Percentiles rank a stretch among this genome's conserved stretches.
Evolutionary conservation across 208 protist species (phyloP).

Genomic region (Crithidia expoeki): DNA sequence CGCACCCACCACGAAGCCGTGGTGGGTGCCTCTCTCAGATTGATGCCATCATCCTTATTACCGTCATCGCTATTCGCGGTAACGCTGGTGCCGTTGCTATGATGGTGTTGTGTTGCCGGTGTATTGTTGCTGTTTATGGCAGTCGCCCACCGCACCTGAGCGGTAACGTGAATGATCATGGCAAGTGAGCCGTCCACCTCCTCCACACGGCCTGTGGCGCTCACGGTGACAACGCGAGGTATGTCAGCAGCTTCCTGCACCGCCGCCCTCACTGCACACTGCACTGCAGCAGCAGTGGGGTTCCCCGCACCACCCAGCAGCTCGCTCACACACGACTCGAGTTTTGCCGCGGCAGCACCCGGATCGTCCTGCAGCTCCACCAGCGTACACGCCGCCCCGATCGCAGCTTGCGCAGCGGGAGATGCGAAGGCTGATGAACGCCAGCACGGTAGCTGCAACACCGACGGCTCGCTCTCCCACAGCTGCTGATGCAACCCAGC

Average conservation of each 20-base stretch:
- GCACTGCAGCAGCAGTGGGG: slow-evolving; percentile 1
- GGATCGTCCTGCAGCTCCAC: slow-evolving; percentile 24
- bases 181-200: slow-evolving; percentile 40
- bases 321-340: slow-evolving; percentile 10
- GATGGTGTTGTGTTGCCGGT: not conserved
- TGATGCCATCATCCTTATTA: slow-evolving; percentile 5
- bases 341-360: slow-evolving; percentile 8
- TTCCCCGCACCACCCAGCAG: not conserved
- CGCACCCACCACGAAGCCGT: slow-evolving; percentile 29
- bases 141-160: slow-evolving; percentile 37
- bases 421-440: slow-evolving; percentile 10
- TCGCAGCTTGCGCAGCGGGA: not conserved
- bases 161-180: slow-evolving; percentile 50
- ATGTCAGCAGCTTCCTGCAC: slow-evolving; percentile 40
- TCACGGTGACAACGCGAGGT: slow-evolving; percentile 39
- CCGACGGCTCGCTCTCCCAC: slow-evolving; percentile 57
- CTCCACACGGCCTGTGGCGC: slow-evolving; percentile 43
- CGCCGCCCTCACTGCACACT: slow-evolving; percentile 11
- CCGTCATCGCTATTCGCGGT: slow-evolving; percentile 17
- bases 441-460: slow-evolving; percentile 61
- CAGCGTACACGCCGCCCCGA: slow-evolving; percentile 21
- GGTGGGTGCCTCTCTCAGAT: slow-evolving; percentile 7
- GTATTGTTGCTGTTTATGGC: not conserved
- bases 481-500: slow-evolving; percentile 61
- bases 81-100: slow-evolving; percentile 8